Base-by-base conservation (phyloP, 768 basidiomycete genomes). In the Suillus fuscotomentosus region DNA sequence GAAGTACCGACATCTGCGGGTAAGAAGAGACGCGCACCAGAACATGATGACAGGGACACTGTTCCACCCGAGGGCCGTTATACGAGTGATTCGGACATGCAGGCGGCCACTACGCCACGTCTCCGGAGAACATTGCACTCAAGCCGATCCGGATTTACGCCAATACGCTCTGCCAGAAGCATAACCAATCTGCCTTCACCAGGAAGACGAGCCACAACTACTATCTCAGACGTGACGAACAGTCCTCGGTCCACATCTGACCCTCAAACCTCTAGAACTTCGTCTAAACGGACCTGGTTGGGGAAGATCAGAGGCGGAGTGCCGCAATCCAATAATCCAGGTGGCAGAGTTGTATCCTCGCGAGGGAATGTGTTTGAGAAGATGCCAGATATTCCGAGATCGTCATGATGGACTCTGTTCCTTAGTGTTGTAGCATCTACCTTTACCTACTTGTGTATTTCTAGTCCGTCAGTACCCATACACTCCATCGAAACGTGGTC, bases 21-120 rank as follows among this genome's bases (percentile, higher is more conserved):
- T 38, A 88, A 86, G 78, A 93, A 92, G 72, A 84, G 91, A 13
- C 84, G 86, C 27, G 88, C 86, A 34, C 91, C 92, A 2, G 91
- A 92, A 62, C 91, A 93, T 68, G 90, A 89, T 66, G 90, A 91
- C 59, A 78, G 81, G 67, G 71, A 83, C 74, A 81, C 82, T 60
- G 75, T 89, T 34, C 88, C 90, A 31, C 82, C 84, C 0, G 90
- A 92, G 70, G 88, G 90, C 85, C 78, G 88, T 82, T 43, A 78
- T 79, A 75, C 61, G 45, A 70, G 60, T 51, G 73, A 83, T 34
- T 77, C 81, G 24, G 79, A 70, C 62, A 69, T 63, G 10, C 72
- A 77, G 62, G 74, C 76, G 55, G 74, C 75, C 17, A 88, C 89
- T 36, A 76, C 76, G 1, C 91, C 91, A 11, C 86, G 88, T 47